phyloP scores from a whole-genome alignment of 768 basidiomycete species.

The Coprinopsis strossmayeri region DNA sequence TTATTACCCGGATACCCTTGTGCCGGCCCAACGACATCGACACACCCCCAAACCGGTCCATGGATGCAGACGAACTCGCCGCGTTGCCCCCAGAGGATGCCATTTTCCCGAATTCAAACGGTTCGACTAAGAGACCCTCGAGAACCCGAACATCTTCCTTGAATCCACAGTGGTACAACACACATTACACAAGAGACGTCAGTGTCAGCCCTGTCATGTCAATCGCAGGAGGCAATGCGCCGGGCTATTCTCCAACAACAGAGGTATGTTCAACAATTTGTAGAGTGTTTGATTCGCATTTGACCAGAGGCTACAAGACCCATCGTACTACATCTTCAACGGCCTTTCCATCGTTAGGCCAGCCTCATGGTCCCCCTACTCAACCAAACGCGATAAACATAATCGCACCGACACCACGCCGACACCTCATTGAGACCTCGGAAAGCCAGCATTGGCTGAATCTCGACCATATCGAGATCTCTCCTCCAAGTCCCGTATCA shows the following conservation, averaged over 20 bases:
- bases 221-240: not conserved
- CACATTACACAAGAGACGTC: not conserved
- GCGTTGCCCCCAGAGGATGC: constrained; percentile 6
- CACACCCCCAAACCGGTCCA: too few relatives aligned
- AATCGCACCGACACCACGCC: constrained; percentile 58
- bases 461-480: constrained; percentile 27
- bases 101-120: not conserved
- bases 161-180: not conserved
- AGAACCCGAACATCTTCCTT: not conserved
- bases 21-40: too few relatives aligned
- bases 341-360: not conserved
- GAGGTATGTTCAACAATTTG: constrained; percentile 6
- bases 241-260: not conserved
- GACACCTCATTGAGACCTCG: constrained; percentile 54
- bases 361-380: not conserved
- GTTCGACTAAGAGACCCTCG: not conserved
- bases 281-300: not conserved
- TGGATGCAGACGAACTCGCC: constrained; percentile 2
- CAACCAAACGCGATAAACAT: constrained; percentile 23
- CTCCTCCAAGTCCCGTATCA: constrained; percentile 19
- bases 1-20: too few relatives aligned
- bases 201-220: not conserved
- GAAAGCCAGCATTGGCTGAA: constrained; percentile 59
- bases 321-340: not conserved
- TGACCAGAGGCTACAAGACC: too few relatives aligned